Base-by-base conservation (phyloP, 2,329 filamentous ascomycete species). In the Tolypocladium pustulatum region DNA sequence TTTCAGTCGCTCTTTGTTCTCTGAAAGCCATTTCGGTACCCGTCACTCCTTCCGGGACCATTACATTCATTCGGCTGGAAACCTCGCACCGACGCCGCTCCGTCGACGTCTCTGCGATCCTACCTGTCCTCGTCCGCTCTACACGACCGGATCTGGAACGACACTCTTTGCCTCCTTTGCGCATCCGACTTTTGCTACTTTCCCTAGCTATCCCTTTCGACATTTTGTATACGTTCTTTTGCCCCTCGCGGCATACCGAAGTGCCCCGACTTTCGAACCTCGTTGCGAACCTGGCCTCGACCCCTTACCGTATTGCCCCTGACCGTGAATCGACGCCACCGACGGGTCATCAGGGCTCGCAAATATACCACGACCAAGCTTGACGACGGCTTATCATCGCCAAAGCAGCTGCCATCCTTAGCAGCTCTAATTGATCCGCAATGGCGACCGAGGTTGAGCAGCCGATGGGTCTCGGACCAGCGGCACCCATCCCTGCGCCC, bases 1-100 rank as follows among this genome's bases (percentile, higher is more conserved):
- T 78, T 74, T 56, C 71, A 79, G 77, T 81, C 78, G 73, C 73
- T 81, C 77, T 72, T 81, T 79, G 71, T 70, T 68, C 68, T 72
- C 72, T 67, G 66, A 20, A 46, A 62, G 71, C 72, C 70, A 67
- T 71, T 67, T 69, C 67, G 73, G 73, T 71, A 68, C 75, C 77
- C 77, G 76, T 76, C 78, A 80, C 76, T 80, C 78, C 68, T 79
- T 81, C 71, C 77, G 72, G 73, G 71, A 71, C 71, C 70, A 73
- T 76, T 75, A 69, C 76, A 73, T 72, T 75, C 72, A 64, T 72
- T 74, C 64, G 69, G 67, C 69, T 71, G 64, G 61, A 62, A n/a
- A 57, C 64, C 60, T 57, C 54, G 43, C 49, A 57, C 55, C 49
- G 60, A 58, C 60, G 55, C 59, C 55, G 56, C 59, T 49, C 15